Evolutionary conservation across 306 rosid species (phyloP), one percentile per base, ranked within the genome.

Genomic region (Nissolia schottii): DNA sequence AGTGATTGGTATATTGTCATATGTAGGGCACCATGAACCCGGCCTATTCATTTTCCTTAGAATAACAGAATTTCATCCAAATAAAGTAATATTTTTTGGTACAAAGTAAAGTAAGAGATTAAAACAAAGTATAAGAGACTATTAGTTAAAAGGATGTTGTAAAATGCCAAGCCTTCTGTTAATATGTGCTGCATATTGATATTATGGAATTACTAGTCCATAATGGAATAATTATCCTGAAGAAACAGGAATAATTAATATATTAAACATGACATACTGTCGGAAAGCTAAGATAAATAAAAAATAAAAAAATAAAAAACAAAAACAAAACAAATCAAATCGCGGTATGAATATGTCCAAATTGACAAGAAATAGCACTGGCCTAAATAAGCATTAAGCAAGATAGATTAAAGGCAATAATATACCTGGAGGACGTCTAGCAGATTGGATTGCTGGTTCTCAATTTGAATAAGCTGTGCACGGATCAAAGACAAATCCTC

Each of bases 401-500:
- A 4, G 13, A 65, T 4, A 53, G 24, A 41, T 63, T 41, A 59
- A 59, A 43, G 73, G 49, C 27, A 40, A 54, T 24, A 18, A 67
- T 75, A 62, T 83, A 95, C 99, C 97, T 88, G 97, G 58, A 95
- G 96, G 43, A 88, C 85, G 75, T 95, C 88, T 65, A 91, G 72
- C 18, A 95, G 84, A 82, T 83, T 89, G 35, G 96, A 87, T 71
- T 95, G 97, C 81, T 91, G 99, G 80, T 89, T 91, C 87, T 95
- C 99, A 43, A 95, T 95, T 85, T 95, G 97, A 76, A 90, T 70
- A 60, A 95, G 97, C 64, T 95, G 97, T 34, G 87, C 96, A 4
- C 96, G 89, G 68, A 95, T 91, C 89, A 86, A 54, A 46, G 86
- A 85, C 78, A 95, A 83, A 72, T 87, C 92, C 79, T 89, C 97